A percentile compares a stretch with the other conserved stretches of the same genome.
phyloP scores from a whole-genome alignment of 306 rosid species.

The Dicorynia guianensis region DNA sequence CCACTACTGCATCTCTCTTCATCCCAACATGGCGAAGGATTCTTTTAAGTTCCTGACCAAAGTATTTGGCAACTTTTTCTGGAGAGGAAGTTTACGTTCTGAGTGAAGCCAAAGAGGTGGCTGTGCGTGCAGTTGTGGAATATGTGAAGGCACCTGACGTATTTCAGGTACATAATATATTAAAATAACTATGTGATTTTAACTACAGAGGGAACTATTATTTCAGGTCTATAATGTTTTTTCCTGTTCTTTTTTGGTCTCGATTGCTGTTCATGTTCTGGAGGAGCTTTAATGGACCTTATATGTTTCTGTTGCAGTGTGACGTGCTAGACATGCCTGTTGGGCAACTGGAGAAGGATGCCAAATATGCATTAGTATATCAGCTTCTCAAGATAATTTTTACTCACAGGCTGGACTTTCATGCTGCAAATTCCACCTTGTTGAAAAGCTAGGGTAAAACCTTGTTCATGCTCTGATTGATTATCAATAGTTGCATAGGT shows the following conservation, averaged over 20 bases:
- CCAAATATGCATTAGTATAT: slow-evolving; percentile 71
- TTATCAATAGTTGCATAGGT: slow-evolving; percentile 14
- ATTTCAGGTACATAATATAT: slow-evolving; percentile 88
- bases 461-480: neutral
- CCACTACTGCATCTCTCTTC: slow-evolving; percentile 29
- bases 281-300: slow-evolving; percentile 19
- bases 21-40: slow-evolving; percentile 76
- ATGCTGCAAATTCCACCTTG: slow-evolving; percentile 74
- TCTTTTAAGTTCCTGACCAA: slow-evolving; percentile 80
- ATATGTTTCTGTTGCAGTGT: slow-evolving; percentile 64
- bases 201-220: neutral
- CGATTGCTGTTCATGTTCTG: neutral
- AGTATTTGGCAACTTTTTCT: slow-evolving; percentile 76
- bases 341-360: slow-evolving; percentile 90
- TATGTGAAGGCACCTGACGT: slow-evolving; percentile 84
- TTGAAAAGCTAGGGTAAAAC: slow-evolving; percentile 73
- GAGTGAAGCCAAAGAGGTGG: slow-evolving; percentile 90
- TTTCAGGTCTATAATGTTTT: neutral
- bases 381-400: slow-evolving; percentile 85
- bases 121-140: slow-evolving; percentile 80
- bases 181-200: slow-evolving; percentile 17
- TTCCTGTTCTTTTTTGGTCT: slow-evolving; percentile 7
- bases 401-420: slow-evolving; percentile 83
- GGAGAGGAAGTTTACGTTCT: slow-evolving; percentile 76
- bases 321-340: slow-evolving; percentile 84